A percentile compares a stretch with the other conserved stretches of the same genome.
phyloP scores from a whole-genome alignment of 1,139 yeast genomes.

The Meyerozyma smithsonii region DNA sequence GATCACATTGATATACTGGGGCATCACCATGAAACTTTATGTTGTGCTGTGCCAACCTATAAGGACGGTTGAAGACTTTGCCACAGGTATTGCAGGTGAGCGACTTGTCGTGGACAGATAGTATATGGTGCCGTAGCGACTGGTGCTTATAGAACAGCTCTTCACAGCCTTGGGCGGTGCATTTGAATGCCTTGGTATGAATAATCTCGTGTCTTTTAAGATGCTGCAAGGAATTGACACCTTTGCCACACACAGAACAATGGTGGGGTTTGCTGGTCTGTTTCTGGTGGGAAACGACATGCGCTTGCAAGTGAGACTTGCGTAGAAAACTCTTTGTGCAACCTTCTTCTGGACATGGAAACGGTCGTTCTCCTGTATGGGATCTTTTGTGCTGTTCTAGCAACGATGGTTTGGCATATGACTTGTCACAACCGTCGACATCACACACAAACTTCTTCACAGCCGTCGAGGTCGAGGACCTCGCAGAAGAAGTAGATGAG shows the following conservation, averaged over 20 bases:
- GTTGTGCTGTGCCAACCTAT: slow-evolving; percentile 57
- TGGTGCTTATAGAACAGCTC: slow-evolving; percentile 76
- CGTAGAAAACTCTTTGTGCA: slow-evolving; percentile 70
- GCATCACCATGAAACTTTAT: slow-evolving; percentile 53
- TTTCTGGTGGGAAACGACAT: slow-evolving; percentile 55
- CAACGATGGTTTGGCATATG: slow-evolving; percentile 77
- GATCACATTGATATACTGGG: slow-evolving; percentile 59
- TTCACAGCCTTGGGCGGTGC: slow-evolving; percentile 57
- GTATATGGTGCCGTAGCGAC: slow-evolving; percentile 68
- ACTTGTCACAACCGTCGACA: slow-evolving; percentile 63
- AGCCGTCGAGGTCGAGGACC: slow-evolving; percentile 28
- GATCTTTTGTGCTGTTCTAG: slow-evolving; percentile 76
- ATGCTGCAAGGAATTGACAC: slow-evolving; percentile 79
- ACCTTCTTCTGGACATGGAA: slow-evolving; percentile 45
- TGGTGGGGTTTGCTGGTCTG: slow-evolving; percentile 63
- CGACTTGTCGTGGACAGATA: slow-evolving; percentile 53
- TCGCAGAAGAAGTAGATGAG: slow-evolving; percentile 3
- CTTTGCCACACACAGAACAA: slow-evolving; percentile 77
- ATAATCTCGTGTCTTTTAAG: slow-evolving; percentile 75
- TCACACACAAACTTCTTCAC: slow-evolving; percentile 60
- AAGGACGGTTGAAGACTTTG: slow-evolving; percentile 56
- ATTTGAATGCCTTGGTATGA: slow-evolving; percentile 66
- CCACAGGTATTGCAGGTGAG: slow-evolving; percentile 56
- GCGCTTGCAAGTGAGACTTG: slow-evolving; percentile 76
- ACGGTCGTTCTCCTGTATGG: slow-evolving; percentile 80